Percentiles rank a stretch among this genome's conserved stretches.
Evolutionary conservation across 345 rosid genomes (phyloP).

Genomic region (Capsella bursapastoris): DNA sequence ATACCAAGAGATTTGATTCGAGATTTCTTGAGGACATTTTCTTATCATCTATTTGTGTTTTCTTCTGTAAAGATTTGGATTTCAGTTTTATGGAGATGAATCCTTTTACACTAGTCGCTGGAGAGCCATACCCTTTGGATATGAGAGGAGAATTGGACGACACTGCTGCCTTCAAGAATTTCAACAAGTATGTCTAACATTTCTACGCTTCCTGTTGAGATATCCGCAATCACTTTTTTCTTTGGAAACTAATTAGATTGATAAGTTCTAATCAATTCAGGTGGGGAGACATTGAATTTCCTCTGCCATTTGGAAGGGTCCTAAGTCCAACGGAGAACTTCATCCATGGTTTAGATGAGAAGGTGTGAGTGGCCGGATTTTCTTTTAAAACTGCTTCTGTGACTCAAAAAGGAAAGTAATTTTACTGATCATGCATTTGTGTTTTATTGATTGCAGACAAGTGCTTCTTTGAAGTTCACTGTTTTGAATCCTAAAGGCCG

Average conservation of each 20-base stretch:
- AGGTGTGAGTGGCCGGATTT: constrained; percentile 51
- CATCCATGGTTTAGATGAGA: constrained; percentile 87
- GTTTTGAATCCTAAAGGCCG: constrained; percentile 94
- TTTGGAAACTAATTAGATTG: constrained; percentile 17
- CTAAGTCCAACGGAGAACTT: constrained; percentile 80
- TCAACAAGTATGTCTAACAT: constrained; percentile 64
- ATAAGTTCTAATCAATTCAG: constrained; percentile 44
- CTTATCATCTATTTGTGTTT: constrained; percentile 11
- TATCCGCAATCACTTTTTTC: not conserved
- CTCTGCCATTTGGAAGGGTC: constrained; percentile 96
- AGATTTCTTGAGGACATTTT: not conserved
- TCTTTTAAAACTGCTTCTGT: not conserved
- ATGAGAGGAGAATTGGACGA: constrained; percentile 99
- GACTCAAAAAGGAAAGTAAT: not conserved
- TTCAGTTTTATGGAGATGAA: constrained; percentile 94
- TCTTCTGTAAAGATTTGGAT: constrained; percentile 68
- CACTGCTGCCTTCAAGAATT: constrained; percentile 96
- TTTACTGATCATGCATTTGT: constrained; percentile 15
- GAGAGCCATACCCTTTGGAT: constrained; percentile 93
- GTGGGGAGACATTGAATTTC: constrained; percentile 91
- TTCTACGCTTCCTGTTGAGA: not conserved
- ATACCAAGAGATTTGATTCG: constrained; percentile 11
- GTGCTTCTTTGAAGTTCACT: constrained; percentile 95
- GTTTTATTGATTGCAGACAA: constrained; percentile 62
- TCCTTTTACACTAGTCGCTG: constrained; percentile 85